A percentile compares a stretch with the other conserved stretches of the same genome.
Evolutionary conservation across 139 green algal species (phyloP).

Genomic region (Picochlorum sp.): DNA sequence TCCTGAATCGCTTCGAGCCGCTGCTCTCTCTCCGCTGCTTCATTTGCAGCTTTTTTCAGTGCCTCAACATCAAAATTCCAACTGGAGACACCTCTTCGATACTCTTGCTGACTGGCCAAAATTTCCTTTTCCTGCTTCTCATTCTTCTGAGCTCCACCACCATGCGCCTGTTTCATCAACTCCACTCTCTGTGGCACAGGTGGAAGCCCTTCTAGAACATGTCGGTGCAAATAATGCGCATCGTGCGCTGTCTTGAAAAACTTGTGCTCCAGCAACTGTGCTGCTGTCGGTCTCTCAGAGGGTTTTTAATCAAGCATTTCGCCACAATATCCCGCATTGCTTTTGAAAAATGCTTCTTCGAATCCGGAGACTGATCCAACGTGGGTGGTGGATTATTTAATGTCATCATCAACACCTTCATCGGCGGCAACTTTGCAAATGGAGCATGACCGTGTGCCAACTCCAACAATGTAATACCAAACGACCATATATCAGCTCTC

Average conservation of each 20-base stretch:
- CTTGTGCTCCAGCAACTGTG: slow-evolving; percentile 92
- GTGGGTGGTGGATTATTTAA: slow-evolving; percentile 93
- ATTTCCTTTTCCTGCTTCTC: slow-evolving; percentile 27
- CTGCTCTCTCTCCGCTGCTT: slow-evolving; percentile 15
- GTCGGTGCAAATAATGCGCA: slow-evolving; percentile 61
- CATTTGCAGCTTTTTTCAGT: slow-evolving; percentile 64
- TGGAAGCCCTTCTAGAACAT: slow-evolving; percentile 75
- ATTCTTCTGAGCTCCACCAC: background rate
- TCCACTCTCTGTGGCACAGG: slow-evolving; percentile 73
- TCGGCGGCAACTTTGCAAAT: slow-evolving; percentile 97
- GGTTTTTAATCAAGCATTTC: slow-evolving; percentile 96
- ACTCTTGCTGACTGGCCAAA: slow-evolving; percentile 57
- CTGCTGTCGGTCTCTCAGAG: slow-evolving; percentile 71
- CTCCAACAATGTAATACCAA: slow-evolving; percentile 98
- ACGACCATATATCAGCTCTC: slow-evolving; percentile 95
- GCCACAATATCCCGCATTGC: slow-evolving; percentile 88
- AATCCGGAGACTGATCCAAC: slow-evolving; percentile 58
- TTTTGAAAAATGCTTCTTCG: slow-evolving; percentile 68
- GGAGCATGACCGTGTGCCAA: slow-evolving; percentile 95
- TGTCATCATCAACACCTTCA: slow-evolving; percentile 95
- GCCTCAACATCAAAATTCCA: slow-evolving; percentile 93
- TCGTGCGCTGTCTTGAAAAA: slow-evolving; percentile 93
- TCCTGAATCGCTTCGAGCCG: background rate
- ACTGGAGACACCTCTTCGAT: slow-evolving; percentile 65
- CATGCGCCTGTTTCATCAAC: slow-evolving; percentile 50